A percentile compares a stretch with the other conserved stretches of the same genome.
Evolutionary conservation across 2,329 filamentous ascomycete species (phyloP).

Genomic region (Exophiala phaeomuriformis): DNA sequence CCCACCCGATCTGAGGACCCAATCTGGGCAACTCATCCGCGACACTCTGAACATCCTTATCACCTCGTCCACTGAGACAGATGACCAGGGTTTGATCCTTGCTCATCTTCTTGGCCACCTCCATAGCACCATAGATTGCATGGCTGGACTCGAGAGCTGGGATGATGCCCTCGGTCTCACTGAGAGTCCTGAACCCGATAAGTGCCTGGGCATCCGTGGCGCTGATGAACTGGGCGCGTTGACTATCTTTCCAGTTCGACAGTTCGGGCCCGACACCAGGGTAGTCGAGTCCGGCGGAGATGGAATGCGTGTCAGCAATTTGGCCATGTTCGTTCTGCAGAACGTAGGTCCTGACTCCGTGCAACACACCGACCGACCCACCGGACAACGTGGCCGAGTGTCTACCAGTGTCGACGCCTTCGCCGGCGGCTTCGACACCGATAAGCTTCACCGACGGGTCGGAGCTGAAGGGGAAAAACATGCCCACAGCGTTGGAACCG

Average conservation of each 20-base stretch:
- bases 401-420: slow-evolving; percentile 75
- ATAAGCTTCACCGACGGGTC: slow-evolving; percentile 80
- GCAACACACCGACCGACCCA: slow-evolving; percentile 84
- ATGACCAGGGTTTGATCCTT: slow-evolving; percentile 88
- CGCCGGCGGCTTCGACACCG: slow-evolving; percentile 90
- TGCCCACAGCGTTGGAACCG: slow-evolving; percentile 89
- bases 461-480: slow-evolving; percentile 94
- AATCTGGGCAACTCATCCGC: slow-evolving; percentile 85
- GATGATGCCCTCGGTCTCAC: slow-evolving; percentile 90
- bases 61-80: slow-evolving; percentile 83
- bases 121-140: slow-evolving; percentile 79
- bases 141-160: slow-evolving; percentile 91
- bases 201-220: slow-evolving; percentile 91
- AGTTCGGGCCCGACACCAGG: slow-evolving; percentile 94
- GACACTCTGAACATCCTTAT: slow-evolving; percentile 98
- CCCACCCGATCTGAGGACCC: slow-evolving; percentile 77
- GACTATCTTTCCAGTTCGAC: slow-evolving; percentile 82
- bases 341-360: slow-evolving; percentile 93
- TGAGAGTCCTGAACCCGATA: slow-evolving; percentile 73
- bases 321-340: slow-evolving; percentile 89
- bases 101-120: slow-evolving; percentile 80
- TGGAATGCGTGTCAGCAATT: slow-evolving; percentile 89
- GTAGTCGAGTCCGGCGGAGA: slow-evolving; percentile 94
- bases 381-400: slow-evolving; percentile 84
- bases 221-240: slow-evolving; percentile 78